Percentiles rank a stretch among this genome's conserved stretches.
Evolutionary conservation across 441 rosid genomes (phyloP).

Genomic region (Pelargonium myrrhifolium): DNA sequence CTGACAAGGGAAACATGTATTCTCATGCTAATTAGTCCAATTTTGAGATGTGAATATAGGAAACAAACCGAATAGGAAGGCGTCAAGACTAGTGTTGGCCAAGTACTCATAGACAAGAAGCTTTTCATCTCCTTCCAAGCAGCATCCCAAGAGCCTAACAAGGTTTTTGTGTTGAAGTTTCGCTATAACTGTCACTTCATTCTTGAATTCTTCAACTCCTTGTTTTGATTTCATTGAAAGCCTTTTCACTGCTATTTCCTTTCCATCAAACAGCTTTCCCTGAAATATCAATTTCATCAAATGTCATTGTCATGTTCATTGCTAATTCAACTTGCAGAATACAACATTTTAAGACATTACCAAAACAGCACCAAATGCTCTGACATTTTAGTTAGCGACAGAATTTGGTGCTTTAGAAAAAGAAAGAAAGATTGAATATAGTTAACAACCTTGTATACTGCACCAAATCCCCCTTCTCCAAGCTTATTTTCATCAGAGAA

Average conservation of each 20-base stretch:
- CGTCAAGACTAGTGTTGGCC: slow-evolving; percentile 42
- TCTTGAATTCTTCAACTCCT: slow-evolving; percentile 46
- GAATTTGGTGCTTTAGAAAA: background rate
- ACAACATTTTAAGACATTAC: too few species aligned
- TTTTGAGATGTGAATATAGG: background rate
- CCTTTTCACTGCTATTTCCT: slow-evolving; percentile 37
- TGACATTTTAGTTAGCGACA: too few species aligned
- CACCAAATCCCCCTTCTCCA: slow-evolving; percentile 44
- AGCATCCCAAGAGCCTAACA: slow-evolving; percentile 38
- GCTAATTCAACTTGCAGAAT: too few species aligned
- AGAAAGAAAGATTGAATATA: background rate
- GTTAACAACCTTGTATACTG: slow-evolving; percentile 32
- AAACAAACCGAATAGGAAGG: slow-evolving; percentile 30
- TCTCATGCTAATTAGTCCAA: too few species aligned
- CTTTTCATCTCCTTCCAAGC: slow-evolving; percentile 35
- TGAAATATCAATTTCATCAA: background rate
- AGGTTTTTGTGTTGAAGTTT: slow-evolving; percentile 47
- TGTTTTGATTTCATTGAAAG: slow-evolving; percentile 31
- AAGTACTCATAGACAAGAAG: slow-evolving; percentile 43
- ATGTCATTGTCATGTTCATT: background rate
- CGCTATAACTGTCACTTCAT: slow-evolving; percentile 34
- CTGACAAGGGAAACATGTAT: background rate
- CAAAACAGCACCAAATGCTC: background rate
- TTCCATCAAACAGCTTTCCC: slow-evolving; percentile 19
- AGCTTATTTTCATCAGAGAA: slow-evolving; percentile 28